Evolutionary conservation across 2,329 filamentous ascomycete species (phyloP).

Genomic region (Alternaria hordeiaustralica): DNA sequence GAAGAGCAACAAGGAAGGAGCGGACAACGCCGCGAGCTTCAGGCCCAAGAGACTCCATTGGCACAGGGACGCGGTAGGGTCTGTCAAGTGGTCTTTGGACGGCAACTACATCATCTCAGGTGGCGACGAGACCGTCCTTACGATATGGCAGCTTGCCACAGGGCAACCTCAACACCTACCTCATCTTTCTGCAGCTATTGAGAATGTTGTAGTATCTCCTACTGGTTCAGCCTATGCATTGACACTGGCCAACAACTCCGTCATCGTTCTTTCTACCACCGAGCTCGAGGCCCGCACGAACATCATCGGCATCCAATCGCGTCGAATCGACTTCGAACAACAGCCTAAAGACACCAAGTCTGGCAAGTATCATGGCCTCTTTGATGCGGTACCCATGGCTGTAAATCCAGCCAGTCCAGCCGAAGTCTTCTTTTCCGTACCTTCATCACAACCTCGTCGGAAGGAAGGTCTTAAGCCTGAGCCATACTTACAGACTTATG

Average conservation of each 20-base stretch:
- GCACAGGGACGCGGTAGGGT: constrained; percentile 84
- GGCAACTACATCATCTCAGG: constrained; percentile 95
- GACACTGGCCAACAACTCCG: constrained; percentile 88
- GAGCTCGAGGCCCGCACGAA: constrained; percentile 86
- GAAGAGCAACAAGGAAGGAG: constrained; percentile 32
- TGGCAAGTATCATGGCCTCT: constrained; percentile 26
- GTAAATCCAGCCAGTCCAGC: constrained; percentile 51
- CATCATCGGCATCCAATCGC: constrained; percentile 78
- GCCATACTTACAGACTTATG: constrained; percentile 81
- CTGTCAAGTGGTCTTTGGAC: constrained; percentile 90
- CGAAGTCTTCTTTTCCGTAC: constrained; percentile 58
- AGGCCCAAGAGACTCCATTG: constrained; percentile 79
- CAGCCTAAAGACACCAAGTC: constrained; percentile 28
- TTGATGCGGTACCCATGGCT: constrained; percentile 44
- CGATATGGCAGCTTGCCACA: constrained; percentile 93
- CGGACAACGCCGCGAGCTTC: constrained; percentile 47
- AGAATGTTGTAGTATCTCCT: constrained; percentile 82
- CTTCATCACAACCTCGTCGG: constrained; percentile 56
- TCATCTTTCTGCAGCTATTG: constrained; percentile 85
- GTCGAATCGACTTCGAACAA: constrained; percentile 38
- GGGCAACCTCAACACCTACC: constrained; percentile 82
- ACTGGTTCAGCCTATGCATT: constrained; percentile 81
- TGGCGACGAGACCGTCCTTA: constrained; percentile 85
- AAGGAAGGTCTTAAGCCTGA: constrained; percentile 49
- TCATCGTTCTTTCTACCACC: constrained; percentile 87